These are phyloP conservation scores for Lachnellula occidentalis DNA, from an alignment of 2,329 filamentous ascomycete species.

Conservation along the genomic window DNA sequence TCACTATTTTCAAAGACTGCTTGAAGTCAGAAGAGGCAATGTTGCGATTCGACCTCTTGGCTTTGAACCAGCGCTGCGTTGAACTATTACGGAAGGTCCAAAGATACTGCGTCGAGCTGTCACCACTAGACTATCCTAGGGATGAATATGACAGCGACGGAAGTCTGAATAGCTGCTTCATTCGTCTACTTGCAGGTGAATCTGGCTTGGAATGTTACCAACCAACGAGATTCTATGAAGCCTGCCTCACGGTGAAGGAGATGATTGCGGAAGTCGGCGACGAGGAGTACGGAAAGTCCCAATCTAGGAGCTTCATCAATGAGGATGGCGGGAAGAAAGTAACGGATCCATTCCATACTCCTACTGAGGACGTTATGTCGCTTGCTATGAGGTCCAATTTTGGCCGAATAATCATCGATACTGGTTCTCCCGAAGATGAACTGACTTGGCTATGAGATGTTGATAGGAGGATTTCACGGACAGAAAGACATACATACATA, in stretches of 20 bases:
- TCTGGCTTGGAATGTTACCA: not conserved
- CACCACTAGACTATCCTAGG: constrained; percentile 2
- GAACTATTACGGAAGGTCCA: not conserved
- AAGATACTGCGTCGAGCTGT: constrained; percentile 1
- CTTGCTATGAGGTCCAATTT: not conserved
- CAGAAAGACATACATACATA: no score
- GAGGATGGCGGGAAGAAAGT: not conserved
- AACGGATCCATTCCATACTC: not conserved
- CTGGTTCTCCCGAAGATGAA: not conserved
- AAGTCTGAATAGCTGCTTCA: not conserved
- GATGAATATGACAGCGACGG: not conserved
- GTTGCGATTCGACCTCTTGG: constrained; percentile 2
- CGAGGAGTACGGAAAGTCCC: not conserved
- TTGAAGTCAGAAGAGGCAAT: not conserved
- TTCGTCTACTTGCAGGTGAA: constrained; percentile 1
- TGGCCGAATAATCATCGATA: not conserved
- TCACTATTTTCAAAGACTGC: not conserved
- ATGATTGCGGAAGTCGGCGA: not conserved
- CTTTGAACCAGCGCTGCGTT: constrained; percentile 3
- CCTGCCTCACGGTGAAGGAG: not conserved
- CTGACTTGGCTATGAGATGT: not conserved
- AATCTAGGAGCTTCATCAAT: not conserved
- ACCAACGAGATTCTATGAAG: constrained; percentile 1
- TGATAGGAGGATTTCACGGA: not conserved
- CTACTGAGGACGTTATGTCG: not conserved